A percentile compares a stretch with the other conserved stretches of the same genome.
Conservation (phyloP, 257 asterid species). For the Nicotiana tomentosiformis region DNA sequence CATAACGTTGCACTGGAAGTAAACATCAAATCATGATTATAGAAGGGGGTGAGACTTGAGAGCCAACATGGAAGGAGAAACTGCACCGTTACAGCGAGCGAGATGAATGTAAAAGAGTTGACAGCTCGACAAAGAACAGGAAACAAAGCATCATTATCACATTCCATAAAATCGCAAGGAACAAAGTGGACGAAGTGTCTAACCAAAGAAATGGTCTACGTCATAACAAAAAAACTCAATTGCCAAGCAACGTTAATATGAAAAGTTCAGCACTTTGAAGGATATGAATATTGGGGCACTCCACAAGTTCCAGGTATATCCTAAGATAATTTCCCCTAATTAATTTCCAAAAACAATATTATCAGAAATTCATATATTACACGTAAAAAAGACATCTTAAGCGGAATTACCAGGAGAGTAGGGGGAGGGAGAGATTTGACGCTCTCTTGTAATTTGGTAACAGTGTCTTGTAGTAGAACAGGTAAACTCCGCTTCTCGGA, state of each 20-base stretch:
- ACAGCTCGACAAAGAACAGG: not conserved
- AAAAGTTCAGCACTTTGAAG: not conserved
- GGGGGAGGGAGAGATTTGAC: conserved; percentile 48
- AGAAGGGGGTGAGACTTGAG: not conserved
- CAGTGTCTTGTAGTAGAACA: conserved; percentile 21
- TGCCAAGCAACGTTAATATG: no score
- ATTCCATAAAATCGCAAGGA: not conserved
- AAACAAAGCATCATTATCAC: not conserved
- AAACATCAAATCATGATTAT: not conserved
- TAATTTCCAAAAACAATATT: no score
- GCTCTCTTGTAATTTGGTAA: conserved; percentile 46
- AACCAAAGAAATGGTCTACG: not conserved
- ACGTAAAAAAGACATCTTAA: no score
- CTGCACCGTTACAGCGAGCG: not conserved
- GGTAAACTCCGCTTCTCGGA: conserved; percentile 19
- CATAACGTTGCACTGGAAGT: not conserved
- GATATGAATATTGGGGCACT: not conserved
- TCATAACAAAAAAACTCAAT: not conserved
- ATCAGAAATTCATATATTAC: no score
- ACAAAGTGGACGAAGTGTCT: not conserved
- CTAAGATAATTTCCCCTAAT: no score
- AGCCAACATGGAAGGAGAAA: not conserved
- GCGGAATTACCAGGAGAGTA: conserved; percentile 39
- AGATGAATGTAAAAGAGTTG: not conserved
- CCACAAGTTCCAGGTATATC: no score